Conservation (phyloP, 164 flowering plant genomes). For the Nymphaea colorata region DNA sequence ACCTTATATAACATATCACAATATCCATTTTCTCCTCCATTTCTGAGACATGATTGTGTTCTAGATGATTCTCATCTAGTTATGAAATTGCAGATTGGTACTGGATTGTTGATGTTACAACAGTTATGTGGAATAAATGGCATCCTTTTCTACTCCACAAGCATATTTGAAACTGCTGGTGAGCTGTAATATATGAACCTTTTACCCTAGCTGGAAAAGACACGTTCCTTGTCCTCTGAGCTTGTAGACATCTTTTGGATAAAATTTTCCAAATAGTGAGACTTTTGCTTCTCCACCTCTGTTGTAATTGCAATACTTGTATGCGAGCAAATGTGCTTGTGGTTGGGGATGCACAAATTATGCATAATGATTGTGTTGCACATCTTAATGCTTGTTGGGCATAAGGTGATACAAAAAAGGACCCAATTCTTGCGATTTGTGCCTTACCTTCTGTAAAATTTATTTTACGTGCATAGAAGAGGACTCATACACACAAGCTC, state of each 20-base stretch:
- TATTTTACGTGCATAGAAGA: no score
- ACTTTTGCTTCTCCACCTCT: background rate
- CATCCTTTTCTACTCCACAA: conserved; percentile 77
- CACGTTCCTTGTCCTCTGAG: background rate
- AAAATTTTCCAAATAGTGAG: background rate
- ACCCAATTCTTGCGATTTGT: no score
- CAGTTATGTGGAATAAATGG: conserved; percentile 85
- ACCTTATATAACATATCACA: background rate
- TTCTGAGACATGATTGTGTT: no score
- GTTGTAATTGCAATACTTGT: background rate
- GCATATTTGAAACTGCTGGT: conserved; percentile 78
- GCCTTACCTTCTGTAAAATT: no score
- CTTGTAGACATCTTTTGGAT: background rate
- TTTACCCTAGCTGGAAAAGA: background rate
- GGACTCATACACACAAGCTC: no score
- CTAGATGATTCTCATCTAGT: background rate
- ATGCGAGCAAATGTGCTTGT: background rate
- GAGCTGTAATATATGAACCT: conserved; percentile 3
- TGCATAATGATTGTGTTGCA: no score
- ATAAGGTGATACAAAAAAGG: no score
- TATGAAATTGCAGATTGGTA: conserved; percentile 51
- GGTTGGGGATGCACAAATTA: no score
- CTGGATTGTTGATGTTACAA: conserved; percentile 73
- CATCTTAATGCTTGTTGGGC: no score
- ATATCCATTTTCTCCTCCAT: background rate